Base-by-base conservation (phyloP, 1,139 yeast genomes). In the Taphrina sp. region DNA sequence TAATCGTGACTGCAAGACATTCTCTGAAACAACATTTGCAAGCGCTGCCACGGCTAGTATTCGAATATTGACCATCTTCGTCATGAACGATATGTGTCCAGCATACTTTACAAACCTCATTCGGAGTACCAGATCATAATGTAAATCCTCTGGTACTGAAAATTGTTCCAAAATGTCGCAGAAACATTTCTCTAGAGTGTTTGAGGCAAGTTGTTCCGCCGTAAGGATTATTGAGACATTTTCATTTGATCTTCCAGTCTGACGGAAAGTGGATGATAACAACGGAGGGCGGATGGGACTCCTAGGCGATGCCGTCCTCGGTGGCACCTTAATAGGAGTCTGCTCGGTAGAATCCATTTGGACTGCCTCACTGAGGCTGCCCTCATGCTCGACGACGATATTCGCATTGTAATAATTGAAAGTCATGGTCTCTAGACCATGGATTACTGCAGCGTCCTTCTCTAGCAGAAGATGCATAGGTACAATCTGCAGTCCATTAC, bases 21-120 rank as follows among this genome's bases (percentile, higher is more conserved):
- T 45, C 35, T 62, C 64, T 5, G 57, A 54, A 16, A 53, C 60
- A 8, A 58, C 29, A 52, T 60, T 62, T 8, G 63, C 59, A 24
- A 57, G 17, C 22, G 82, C 77, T 0, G 87, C 85, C 38, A 85
- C 74, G 0, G 95, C 81, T 54, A 79, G 72, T 85, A 79, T 67
- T 86, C 88, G 58, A 82, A 75, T 37, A 78, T 76, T 10, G 85
- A 58, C 75, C 34, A 90, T 72, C 57, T 79, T 74, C 47, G 77
- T 76, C 63, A 96, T 77, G 52, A 82, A 66, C 42, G 72, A 69
- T 39, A 82, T 67, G 51, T 82, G 52, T 26, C 38, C 29, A 12
- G 52, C 45, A 28, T 39, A 37, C 43, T 51, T 52, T 16, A 43
- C 43, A 12, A 57, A 45, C n/a, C 60, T 39, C 5, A 58, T 7